Evolutionary conservation across 83 land plant species (phyloP).

Genomic region (Diphasiastrum complanatum): DNA sequence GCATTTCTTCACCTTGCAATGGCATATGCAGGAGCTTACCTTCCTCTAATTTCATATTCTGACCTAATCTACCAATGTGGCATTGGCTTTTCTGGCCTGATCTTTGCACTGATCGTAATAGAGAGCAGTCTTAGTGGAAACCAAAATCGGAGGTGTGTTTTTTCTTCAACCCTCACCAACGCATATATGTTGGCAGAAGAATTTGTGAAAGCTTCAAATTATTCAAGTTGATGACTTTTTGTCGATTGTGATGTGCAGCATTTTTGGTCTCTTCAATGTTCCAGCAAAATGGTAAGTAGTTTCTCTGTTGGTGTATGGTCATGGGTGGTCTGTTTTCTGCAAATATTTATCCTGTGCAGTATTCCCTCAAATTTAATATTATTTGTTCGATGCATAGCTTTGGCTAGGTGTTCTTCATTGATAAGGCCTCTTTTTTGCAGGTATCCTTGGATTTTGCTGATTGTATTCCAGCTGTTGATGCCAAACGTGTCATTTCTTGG

Average conservation of each 20-base stretch:
- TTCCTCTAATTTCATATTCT: conserved; percentile 45
- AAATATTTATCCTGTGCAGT: background rate
- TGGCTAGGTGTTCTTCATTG: no score
- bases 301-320: background rate
- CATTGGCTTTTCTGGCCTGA: conserved; percentile 88
- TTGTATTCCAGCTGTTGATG: conserved; percentile 82
- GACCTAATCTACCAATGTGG: conserved; percentile 66
- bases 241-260: conserved; percentile 46
- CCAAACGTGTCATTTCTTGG: conserved; percentile 85
- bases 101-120: conserved; percentile 93
- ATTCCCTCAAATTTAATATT: background rate
- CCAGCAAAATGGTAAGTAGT: conserved; percentile 71
- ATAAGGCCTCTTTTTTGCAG: conserved; percentile 30
- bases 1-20: conserved; percentile 64
- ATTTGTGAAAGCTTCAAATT: no score
- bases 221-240: background rate
- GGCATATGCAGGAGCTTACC: conserved; percentile 59
- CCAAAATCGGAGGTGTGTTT: conserved; percentile 72
- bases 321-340: background rate
- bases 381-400: no score
- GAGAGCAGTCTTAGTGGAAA: conserved; percentile 80
- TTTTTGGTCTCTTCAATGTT: conserved; percentile 89
- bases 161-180: background rate
- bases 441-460: conserved; percentile 86
- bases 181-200: no score